Percentiles rank a stretch among this genome's conserved stretches.
Evolutionary conservation across 768 basidiomycete species (phyloP).

Genomic region (Rhizopogon salebrosus): DNA sequence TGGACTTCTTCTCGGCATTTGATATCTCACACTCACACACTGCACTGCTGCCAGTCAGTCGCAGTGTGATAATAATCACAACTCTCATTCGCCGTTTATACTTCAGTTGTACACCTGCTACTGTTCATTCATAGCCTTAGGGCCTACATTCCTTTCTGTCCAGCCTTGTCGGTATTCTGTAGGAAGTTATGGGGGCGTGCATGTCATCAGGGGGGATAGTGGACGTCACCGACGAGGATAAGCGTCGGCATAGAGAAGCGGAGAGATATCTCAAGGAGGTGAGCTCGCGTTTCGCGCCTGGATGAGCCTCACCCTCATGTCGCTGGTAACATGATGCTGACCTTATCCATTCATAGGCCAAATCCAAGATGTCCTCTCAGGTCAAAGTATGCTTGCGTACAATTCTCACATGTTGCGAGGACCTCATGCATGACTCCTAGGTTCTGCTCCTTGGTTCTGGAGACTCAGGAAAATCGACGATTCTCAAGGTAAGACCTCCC

Average conservation of each 20-base stretch:
- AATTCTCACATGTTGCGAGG: neutral
- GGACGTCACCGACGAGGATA: constrained; percentile 68
- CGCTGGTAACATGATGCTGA: constrained; percentile 2
- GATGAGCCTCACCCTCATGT: constrained; percentile 3
- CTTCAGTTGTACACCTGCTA: constrained; percentile 1
- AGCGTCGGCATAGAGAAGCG: constrained; percentile 56
- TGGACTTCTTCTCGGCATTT: neutral
- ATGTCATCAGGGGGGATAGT: constrained; percentile 53
- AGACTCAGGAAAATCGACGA: constrained; percentile 89
- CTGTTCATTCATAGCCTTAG: constrained; percentile 15
- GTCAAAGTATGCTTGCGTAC: constrained; percentile 61
- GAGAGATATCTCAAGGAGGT: constrained; percentile 80
- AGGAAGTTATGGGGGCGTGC: constrained; percentile 65
- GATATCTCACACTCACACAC: constrained; percentile 7
- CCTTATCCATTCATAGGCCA: constrained; percentile 47
- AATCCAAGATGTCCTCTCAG: constrained; percentile 61
- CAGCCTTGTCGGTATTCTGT: constrained; percentile 3
- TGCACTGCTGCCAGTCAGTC: too few relatives aligned
- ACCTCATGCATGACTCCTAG: constrained; percentile 29
- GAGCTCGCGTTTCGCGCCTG: constrained; percentile 15
- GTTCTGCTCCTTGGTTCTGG: constrained; percentile 89
- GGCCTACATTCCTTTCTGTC: constrained; percentile 1
- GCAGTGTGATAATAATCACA: neutral
- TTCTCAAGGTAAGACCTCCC: constrained; percentile 60
- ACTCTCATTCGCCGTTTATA: constrained; percentile 2